These are phyloP conservation scores for Dalbergia cultrata DNA, from an alignment of 306 rosid genomes.

Conservation along the genomic window DNA sequence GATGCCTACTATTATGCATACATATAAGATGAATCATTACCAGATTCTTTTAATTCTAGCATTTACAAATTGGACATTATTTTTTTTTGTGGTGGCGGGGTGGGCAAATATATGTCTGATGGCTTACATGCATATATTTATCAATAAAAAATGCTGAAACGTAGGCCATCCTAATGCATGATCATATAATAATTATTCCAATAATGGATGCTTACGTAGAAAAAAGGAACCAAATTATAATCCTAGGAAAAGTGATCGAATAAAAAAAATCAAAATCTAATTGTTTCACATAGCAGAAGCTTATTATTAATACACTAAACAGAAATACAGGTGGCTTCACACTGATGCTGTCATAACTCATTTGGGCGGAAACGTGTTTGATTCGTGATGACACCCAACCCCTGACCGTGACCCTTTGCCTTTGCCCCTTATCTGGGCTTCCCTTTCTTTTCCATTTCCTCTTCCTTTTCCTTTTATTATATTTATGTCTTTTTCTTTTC, in stretches of 20 bases:
- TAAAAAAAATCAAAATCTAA: neutral
- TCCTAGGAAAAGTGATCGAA: constrained; percentile 4
- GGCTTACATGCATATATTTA: neutral
- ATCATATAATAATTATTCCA: constrained; percentile 17
- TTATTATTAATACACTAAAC: neutral
- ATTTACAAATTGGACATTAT: neutral
- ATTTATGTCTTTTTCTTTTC: neutral
- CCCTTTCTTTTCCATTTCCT: neutral
- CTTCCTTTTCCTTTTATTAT: neutral
- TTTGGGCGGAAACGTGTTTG: constrained; percentile 44
- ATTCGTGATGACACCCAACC: constrained; percentile 48
- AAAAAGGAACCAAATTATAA: constrained; percentile 8
- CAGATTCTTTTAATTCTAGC: neutral
- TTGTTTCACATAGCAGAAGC: constrained; percentile 3
- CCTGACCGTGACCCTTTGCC: constrained; percentile 45
- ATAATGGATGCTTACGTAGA: constrained; percentile 39
- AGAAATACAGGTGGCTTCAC: constrained; percentile 40
- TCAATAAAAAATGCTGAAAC: constrained; percentile 5
- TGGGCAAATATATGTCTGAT: neutral
- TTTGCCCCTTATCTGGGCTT: constrained; percentile 47
- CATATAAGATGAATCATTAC: neutral
- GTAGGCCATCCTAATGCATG: constrained; percentile 31
- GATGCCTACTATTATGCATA: neutral
- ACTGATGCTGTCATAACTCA: constrained; percentile 37
- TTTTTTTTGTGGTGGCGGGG: neutral